phyloP scores from a whole-genome alignment of 2,329 filamentous ascomycete species.

The Akanthomyces uredinophilus region DNA sequence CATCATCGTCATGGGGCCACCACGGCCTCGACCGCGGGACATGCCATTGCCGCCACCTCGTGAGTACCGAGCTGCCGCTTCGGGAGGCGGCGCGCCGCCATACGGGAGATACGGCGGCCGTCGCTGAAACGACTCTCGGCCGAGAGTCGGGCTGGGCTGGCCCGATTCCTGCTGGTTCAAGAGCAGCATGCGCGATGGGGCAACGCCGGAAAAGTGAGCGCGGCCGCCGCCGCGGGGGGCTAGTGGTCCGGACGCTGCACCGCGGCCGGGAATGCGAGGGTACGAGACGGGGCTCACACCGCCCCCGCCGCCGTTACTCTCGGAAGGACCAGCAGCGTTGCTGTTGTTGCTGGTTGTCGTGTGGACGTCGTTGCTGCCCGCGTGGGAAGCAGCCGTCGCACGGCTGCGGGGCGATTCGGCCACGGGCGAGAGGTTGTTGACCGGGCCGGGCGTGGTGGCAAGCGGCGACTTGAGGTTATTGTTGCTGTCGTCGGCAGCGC shows the following conservation, averaged over 20 bases:
- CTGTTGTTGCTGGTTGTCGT: too few species aligned
- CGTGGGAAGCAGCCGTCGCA: slow-evolving; percentile 10
- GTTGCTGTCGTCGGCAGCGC: background rate
- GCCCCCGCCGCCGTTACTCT: background rate
- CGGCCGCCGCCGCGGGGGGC: background rate
- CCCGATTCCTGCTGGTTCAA: slow-evolving; percentile 28
- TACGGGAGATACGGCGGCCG: background rate
- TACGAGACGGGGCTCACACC: slow-evolving; percentile 18
- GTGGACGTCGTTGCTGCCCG: background rate
- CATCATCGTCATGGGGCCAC: background rate
- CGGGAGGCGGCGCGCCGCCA: background rate
- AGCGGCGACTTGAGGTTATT: slow-evolving; percentile 13
- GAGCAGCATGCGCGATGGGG: slow-evolving; percentile 29
- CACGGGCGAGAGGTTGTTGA: slow-evolving; percentile 42
- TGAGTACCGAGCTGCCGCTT: slow-evolving; percentile 8
- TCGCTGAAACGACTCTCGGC: slow-evolving; percentile 22
- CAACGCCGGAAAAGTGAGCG: slow-evolving; percentile 13
- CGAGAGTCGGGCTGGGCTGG: slow-evolving; percentile 40
- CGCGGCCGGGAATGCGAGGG: slow-evolving; percentile 26
- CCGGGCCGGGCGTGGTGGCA: slow-evolving; percentile 19
- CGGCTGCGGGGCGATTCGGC: slow-evolving; percentile 40
- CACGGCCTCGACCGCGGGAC: background rate
- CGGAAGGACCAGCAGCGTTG: background rate
- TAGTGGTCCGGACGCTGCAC: background rate
- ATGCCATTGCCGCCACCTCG: background rate